Conservation (phyloP, 768 basidiomycete species). For the Dacryopinax primogenitus region DNA sequence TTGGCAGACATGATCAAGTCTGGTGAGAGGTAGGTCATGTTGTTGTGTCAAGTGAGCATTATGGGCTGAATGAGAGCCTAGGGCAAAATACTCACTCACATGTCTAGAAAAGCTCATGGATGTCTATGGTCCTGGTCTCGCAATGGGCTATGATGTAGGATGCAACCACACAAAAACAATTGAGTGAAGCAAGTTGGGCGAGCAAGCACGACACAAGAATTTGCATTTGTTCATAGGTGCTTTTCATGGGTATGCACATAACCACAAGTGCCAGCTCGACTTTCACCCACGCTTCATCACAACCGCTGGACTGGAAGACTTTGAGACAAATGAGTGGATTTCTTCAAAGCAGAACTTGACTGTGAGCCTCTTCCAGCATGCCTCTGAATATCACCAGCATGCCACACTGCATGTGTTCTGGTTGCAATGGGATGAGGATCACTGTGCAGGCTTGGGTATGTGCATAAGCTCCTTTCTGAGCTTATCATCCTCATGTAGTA, state of each 20-base stretch:
- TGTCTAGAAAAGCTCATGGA: not conserved
- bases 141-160: not conserved
- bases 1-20: conserved; percentile 8
- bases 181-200: not conserved
- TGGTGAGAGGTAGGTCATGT: too few relatives aligned
- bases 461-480: not conserved
- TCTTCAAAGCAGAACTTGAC: conserved; percentile 4
- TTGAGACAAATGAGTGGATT: not conserved
- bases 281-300: not conserved
- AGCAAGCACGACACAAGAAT: not conserved
- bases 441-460: not conserved
- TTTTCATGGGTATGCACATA: conserved; percentile 6
- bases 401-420: not conserved
- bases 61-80: not conserved
- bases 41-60: too few relatives aligned
- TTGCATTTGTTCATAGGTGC: conserved; percentile 3
- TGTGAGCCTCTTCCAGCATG: conserved; percentile 13
- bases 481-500: not conserved
- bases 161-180: not conserved
- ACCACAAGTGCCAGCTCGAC: conserved; percentile 2
- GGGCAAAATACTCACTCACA: conserved; percentile 1
- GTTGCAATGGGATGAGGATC: not conserved
- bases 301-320: not conserved
- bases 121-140: not conserved
- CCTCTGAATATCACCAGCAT: conserved; percentile 18